phyloP scores from a whole-genome alignment of 2,329 filamentous ascomycete genomes.

The Sclerotinia glacialis region DNA sequence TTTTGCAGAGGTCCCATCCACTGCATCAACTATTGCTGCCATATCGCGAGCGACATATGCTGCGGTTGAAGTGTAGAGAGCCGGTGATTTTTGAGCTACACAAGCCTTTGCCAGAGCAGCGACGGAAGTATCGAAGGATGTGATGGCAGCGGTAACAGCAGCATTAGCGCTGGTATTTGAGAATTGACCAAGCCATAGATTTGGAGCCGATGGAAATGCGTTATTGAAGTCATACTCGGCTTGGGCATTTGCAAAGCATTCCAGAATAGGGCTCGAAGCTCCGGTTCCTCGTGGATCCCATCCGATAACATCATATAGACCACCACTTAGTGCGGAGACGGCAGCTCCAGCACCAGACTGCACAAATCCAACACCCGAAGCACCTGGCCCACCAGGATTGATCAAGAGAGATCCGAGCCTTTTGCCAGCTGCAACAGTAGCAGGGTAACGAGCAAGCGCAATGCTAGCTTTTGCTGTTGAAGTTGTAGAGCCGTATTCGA shows the following conservation, averaged over 20 bases:
- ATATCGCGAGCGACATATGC: slow-evolving; percentile 29
- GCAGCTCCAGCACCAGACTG: slow-evolving; percentile 27
- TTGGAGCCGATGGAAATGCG: slow-evolving; percentile 23
- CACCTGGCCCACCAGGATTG: slow-evolving; percentile 28
- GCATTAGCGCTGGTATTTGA: slow-evolving; percentile 18
- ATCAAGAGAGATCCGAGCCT: slow-evolving; percentile 8
- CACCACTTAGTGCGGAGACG: slow-evolving; percentile 23
- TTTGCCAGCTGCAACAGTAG: not conserved
- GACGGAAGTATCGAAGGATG: slow-evolving; percentile 23
- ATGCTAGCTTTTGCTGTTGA: not conserved
- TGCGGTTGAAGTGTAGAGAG: slow-evolving; percentile 28
- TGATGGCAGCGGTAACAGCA: slow-evolving; percentile 3
- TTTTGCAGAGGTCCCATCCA: slow-evolving; percentile 17
- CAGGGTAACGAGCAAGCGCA: slow-evolving; percentile 8
- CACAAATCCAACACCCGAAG: slow-evolving; percentile 23
- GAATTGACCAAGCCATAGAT: slow-evolving; percentile 26
- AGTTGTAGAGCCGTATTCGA: slow-evolving; percentile 19
- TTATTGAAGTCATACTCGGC: slow-evolving; percentile 24
- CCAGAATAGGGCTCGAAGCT: slow-evolving; percentile 21
- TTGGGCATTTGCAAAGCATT: slow-evolving; percentile 25
- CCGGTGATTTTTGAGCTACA: slow-evolving; percentile 23
- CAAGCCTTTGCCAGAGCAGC: slow-evolving; percentile 24
- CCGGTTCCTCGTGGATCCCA: slow-evolving; percentile 28
- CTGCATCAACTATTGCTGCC: slow-evolving; percentile 25
- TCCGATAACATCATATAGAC: slow-evolving; percentile 28